These are phyloP conservation scores for Pestalotiopsis sp. DNA, from an alignment of 2,329 filamentous ascomycete genomes.

Conservation along the genomic window DNA sequence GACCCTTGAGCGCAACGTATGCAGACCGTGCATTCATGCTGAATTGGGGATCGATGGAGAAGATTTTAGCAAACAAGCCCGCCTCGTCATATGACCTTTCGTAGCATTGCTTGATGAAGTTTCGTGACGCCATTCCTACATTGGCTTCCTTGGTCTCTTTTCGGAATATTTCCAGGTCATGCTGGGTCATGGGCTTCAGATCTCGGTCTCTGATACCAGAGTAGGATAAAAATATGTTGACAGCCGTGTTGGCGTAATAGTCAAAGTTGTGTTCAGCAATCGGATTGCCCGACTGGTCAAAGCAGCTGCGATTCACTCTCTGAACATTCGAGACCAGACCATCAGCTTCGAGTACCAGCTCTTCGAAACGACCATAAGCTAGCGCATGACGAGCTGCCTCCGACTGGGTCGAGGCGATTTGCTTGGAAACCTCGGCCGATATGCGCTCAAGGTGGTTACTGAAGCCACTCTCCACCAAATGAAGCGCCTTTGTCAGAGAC, in stretches of 20 bases:
- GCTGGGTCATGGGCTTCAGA: constrained; percentile 53
- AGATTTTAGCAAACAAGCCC: constrained; percentile 56
- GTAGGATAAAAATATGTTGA: constrained; percentile 58
- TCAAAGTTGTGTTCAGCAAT: constrained; percentile 46
- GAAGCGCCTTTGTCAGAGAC: constrained; percentile 69
- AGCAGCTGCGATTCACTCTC: constrained; percentile 52
- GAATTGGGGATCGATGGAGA: constrained; percentile 57
- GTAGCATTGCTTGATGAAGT: constrained; percentile 62
- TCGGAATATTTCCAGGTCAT: constrained; percentile 57
- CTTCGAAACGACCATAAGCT: constrained; percentile 62
- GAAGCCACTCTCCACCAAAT: constrained; percentile 62
- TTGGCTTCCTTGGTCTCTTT: constrained; percentile 52
- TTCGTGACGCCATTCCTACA: constrained; percentile 57
- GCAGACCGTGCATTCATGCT: constrained; percentile 51
- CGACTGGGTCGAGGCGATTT: constrained; percentile 57
- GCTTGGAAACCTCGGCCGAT: constrained; percentile 56
- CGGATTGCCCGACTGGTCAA: constrained; percentile 53
- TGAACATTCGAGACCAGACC: constrained; percentile 59
- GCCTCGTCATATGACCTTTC: constrained; percentile 60
- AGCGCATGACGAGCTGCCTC: constrained; percentile 62
- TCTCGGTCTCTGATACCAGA: constrained; percentile 55
- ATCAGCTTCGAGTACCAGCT: constrained; percentile 60
- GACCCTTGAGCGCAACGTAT: constrained; percentile 51
- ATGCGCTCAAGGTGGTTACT: constrained; percentile 54
- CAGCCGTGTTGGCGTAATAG: constrained; percentile 56